phyloP scores from a whole-genome alignment of 495 filamentous ascomycete species.

The Bathelium albidoporum region DNA sequence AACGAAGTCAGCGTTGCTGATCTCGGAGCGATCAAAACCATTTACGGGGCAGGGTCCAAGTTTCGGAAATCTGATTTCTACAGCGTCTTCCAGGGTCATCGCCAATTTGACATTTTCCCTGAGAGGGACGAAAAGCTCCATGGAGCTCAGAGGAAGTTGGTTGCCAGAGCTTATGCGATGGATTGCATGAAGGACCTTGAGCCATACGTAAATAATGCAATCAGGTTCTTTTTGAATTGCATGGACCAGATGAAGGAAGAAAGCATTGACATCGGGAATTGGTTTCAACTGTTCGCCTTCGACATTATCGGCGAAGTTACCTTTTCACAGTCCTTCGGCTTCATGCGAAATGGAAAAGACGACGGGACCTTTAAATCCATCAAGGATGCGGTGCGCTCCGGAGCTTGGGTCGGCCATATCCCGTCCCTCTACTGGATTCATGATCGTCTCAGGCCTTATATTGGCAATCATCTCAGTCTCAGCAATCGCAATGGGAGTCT shows the following conservation, averaged over 20 bases:
- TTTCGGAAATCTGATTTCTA: constrained; percentile 29
- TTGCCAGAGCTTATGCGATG: constrained; percentile 28
- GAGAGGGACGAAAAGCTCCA: constrained; percentile 26
- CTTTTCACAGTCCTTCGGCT: constrained; percentile 27
- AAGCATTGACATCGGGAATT: constrained; percentile 27
- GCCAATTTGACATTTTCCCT: constrained; percentile 30
- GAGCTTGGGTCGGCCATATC: constrained; percentile 27
- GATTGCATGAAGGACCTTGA: constrained; percentile 24
- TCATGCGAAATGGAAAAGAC: constrained; percentile 25
- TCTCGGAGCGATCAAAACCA: constrained; percentile 24
- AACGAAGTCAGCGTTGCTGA: constrained; percentile 27
- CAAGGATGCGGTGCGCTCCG: constrained; percentile 18
- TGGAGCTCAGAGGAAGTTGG: constrained; percentile 23
- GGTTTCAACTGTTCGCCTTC: constrained; percentile 31
- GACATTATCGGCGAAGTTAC: constrained; percentile 29
- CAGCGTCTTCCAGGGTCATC: constrained; percentile 28
- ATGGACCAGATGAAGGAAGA: constrained; percentile 17
- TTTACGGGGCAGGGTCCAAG: constrained; percentile 28
- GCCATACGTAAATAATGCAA: constrained; percentile 23
- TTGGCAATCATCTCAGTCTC: constrained; percentile 27
- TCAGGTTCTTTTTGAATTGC: constrained; percentile 19
- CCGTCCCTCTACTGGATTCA: constrained; percentile 29
- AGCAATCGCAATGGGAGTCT: constrained; percentile 26
- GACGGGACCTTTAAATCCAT: constrained; percentile 26
- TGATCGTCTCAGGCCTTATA: constrained; percentile 20